Evolutionary conservation across 208 protist species (phyloP).

Genomic region (Entamoeba invadens): DNA sequence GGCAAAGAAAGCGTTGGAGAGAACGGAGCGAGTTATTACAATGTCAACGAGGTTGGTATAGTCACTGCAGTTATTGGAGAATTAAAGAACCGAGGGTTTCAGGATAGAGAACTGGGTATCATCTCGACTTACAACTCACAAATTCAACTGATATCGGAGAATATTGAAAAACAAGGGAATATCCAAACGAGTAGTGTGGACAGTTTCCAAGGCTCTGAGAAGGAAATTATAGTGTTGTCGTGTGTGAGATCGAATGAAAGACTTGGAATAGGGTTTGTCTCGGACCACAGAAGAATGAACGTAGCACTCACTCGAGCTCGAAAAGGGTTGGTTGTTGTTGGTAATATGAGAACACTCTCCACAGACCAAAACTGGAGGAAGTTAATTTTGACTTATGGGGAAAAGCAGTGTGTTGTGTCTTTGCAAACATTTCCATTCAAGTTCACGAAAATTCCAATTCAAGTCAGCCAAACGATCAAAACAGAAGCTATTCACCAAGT

Average conservation of each 20-base stretch:
- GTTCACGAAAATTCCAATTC: too few relatives aligned
- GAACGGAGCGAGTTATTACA: slow-evolving; percentile 78
- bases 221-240: slow-evolving; percentile 86
- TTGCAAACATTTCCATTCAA: too few relatives aligned
- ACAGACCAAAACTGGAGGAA: slow-evolving; percentile 12
- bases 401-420: too few relatives aligned
- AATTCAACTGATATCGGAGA: too few relatives aligned
- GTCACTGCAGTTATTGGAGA: slow-evolving; percentile 69
- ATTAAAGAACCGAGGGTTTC: slow-evolving; percentile 50
- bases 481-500: too few relatives aligned
- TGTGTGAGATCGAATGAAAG: slow-evolving; percentile 78
- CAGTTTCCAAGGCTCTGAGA: slow-evolving; percentile 84
- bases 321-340: slow-evolving; percentile 77
- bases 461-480: too few relatives aligned
- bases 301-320: slow-evolving; percentile 80
- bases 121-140: slow-evolving; percentile 90
- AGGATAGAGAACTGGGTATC: slow-evolving; percentile 66
- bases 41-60: slow-evolving; percentile 60
- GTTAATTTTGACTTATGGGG: too few relatives aligned
- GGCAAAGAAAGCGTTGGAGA: slow-evolving; percentile 67
- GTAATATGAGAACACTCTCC: slow-evolving; percentile 66
- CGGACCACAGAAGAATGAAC: slow-evolving; percentile 74
- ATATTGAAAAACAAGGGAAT: slow-evolving; percentile 61
- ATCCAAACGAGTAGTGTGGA: slow-evolving; percentile 59
- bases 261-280: slow-evolving; percentile 77